A percentile compares a stretch with the other conserved stretches of the same genome.
phyloP scores from a whole-genome alignment of 2,329 filamentous ascomycete genomes.

The Beauveria sp. region DNA sequence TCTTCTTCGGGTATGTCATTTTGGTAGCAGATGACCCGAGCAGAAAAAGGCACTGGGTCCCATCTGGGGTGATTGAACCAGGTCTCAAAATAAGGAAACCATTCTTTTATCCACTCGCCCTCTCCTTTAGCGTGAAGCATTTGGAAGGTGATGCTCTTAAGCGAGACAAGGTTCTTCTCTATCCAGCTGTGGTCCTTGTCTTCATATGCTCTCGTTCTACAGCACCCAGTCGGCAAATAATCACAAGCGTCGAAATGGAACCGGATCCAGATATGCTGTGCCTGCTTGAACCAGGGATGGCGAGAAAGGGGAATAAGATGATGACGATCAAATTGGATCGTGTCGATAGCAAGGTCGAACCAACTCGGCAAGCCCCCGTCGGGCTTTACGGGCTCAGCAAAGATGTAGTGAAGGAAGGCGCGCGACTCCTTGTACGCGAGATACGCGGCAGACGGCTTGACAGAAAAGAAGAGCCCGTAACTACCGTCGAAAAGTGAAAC shows the following conservation, averaged over 20 bases:
- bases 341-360: not conserved
- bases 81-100: too few relatives aligned
- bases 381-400: constrained; percentile 2
- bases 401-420: not conserved
- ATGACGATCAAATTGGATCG: not conserved
- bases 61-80: too few relatives aligned
- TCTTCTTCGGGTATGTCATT: too few relatives aligned
- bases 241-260: not conserved
- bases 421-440: constrained; percentile 4
- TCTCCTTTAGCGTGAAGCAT: not conserved
- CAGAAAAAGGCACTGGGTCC: too few relatives aligned
- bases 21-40: too few relatives aligned
- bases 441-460: constrained; percentile 5
- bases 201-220: not conserved
- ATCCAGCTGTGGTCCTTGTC: not conserved
- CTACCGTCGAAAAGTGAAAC: not conserved
- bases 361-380: constrained; percentile 3
- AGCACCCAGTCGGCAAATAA: not conserved
- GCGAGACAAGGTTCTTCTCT: not conserved
- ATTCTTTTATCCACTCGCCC: too few relatives aligned
- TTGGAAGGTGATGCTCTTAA: not conserved
- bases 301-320: not conserved
- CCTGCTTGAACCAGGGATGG: constrained; percentile 2
- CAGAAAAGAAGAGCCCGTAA: not conserved
- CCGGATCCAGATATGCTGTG: not conserved